Base-by-base conservation (phyloP, 2,329 filamentous ascomycete genomes). In the Trichoderma lentiforme region DNA sequence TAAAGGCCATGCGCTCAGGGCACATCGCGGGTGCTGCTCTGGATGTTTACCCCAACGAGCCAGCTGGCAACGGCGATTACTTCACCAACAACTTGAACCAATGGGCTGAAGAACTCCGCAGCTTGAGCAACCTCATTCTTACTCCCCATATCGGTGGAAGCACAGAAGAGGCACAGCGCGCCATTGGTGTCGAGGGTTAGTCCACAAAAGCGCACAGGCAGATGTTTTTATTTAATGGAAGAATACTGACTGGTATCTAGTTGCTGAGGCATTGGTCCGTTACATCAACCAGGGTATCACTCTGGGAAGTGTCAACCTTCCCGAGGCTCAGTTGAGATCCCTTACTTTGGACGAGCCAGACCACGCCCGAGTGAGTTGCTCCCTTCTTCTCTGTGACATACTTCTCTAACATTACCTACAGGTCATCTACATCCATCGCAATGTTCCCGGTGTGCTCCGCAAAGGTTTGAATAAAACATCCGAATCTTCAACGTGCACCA, bases 271-370 rank as follows among this genome's bases (percentile, higher is more conserved):
- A 53, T 86, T 99, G 67, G 92, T 97, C 71, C 90, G 93, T 78
- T 99, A 98, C 82, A 96, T 98, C 80, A 99, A 98, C 84, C 94
- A 96, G 82, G 96, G 96, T 73, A 90, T 92, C 71, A 99, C 96
- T 3, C 83, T 97, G 30, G 95, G 94, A 75, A 94, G 95, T 73
- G 96, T 98, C 80, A 99, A 99, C 84, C 87, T 99, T 85, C 96
- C 96, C n/a, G 96, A 98, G 83, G 93, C 97, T 76, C 91, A 91
- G 76, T 87, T 99, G 77, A 92, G 96, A 76, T 94, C 92, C n/a
- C 84, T 98, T 77, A 97, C 94, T 2, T 88, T 94, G 75, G 95
- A 97, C 72, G 94, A 98, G 83, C 89, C 92, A 28, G 91, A 97
- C 80, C 92, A 96, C 81, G 94, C 95, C 70, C 92, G 96, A 80